Conservation (phyloP, 768 basidiomycete genomes). For the Kwoniella europaea region DNA sequence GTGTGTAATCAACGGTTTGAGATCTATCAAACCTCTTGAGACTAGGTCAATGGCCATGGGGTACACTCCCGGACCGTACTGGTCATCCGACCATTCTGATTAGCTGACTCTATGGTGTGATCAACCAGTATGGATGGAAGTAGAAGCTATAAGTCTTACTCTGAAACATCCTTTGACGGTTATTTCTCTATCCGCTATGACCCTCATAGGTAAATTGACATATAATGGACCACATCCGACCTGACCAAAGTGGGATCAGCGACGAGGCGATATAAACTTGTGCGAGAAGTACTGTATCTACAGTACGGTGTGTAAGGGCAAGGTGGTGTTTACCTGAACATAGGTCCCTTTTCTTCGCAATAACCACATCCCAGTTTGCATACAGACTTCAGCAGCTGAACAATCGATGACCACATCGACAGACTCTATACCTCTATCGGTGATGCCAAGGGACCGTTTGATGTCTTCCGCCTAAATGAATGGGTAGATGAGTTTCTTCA, state of each 20-base stretch:
- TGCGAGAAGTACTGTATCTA: no score
- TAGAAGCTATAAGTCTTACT: constrained; percentile 9
- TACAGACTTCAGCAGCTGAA: constrained; percentile 87
- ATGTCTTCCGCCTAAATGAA: constrained; percentile 63
- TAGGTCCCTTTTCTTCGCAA: constrained; percentile 61
- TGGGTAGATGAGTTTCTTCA: neutral
- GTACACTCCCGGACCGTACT: constrained; percentile 57
- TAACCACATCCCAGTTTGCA: constrained; percentile 78
- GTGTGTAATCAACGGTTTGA: constrained; percentile 88
- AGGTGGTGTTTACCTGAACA: constrained; percentile 17
- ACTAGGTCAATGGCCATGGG: constrained; percentile 83
- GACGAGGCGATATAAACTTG: no score
- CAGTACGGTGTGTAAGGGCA: no score
- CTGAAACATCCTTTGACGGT: constrained; percentile 24
- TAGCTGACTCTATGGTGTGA: neutral
- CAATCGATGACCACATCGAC: constrained; percentile 89
- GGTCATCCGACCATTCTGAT: constrained; percentile 41
- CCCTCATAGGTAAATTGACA: constrained; percentile 18
- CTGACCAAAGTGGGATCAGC: neutral
- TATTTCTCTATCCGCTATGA: constrained; percentile 22
- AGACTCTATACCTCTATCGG: constrained; percentile 69
- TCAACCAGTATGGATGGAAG: neutral
- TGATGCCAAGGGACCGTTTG: constrained; percentile 68
- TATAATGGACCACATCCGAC: constrained; percentile 22
- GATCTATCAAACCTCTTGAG: constrained; percentile 77